Base-by-base conservation (phyloP, 2,329 filamentous ascomycete genomes). In the Pseudogymnoascus sp. region DNA sequence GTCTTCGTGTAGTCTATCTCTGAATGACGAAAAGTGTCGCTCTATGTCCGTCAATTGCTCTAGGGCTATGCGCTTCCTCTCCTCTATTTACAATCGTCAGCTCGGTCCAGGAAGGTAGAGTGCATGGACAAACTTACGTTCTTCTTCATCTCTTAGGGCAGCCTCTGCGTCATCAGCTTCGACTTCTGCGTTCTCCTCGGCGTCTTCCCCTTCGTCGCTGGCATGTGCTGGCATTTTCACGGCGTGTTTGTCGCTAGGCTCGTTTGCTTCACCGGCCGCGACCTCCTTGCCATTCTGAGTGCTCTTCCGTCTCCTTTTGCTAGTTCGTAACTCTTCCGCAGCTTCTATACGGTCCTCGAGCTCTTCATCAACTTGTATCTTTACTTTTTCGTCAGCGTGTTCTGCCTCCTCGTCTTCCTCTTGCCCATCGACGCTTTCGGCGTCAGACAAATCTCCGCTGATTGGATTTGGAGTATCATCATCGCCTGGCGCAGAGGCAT, bases 1-100 rank as follows among this genome's bases (percentile, higher is more conserved):
- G 74, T 97, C 93, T 71, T 94, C 90, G 74, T 92, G 94, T 42
- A 97, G 82, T 67, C 92, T 95, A 69, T 92, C 92, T 69, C 92
- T 85, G 71, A 97, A 90, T 15, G 88, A 83, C 63, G 87, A 85
- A 76, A 99, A 99, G 71, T 94, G 90, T 73, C 88, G 88, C 72
- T 97, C 93, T 45, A 99, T 88, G 15, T 84, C 83, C 15, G 85
- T 81, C 68, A 97, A 82, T 67, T 91, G 86, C 62, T 92, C 89
- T 71, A 92, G 87, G 0, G 92, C 92, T 35, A 84, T 83, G 70
- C 86, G 87, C 76, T 93, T 94, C 71, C 86, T 87, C 69, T 89
- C 84, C 66, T 89, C 90, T 93, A 69, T 69, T 36, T 64, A 65
- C 74, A 65, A 77, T 72, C 68, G 62, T 55, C 45, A 37, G 31